Evolutionary conservation across 257 asterid species (phyloP), one percentile per base, ranked within the genome.

Genomic region (Henckelia pumila): DNA sequence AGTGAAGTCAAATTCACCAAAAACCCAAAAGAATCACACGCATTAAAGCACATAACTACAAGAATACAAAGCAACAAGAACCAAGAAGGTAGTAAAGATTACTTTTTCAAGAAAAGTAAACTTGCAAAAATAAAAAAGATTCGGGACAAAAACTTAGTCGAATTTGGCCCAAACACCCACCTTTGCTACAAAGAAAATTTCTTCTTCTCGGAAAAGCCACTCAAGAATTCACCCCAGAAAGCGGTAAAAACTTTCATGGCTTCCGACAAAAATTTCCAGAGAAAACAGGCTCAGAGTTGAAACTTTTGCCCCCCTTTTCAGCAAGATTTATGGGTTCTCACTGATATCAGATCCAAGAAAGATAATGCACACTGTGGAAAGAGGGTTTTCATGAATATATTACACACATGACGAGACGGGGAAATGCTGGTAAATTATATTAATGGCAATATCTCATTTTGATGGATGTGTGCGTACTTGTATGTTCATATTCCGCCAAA

Each of bases 361-460:
- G 84, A 80, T 78, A 82, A 77, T 80, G 88, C 83, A 85, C 77
- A 80, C 73, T 69, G 73, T 78, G 64, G 80, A 76, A 64, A 73
- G 61, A 23, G 57, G 32, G 64, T 30, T 70, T 33, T 62, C 23
- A 14, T 20, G 40, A 73, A 71, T 65, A 63, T 14, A 0, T 44
- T 44, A 44, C 52, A 14, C 52, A 44, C 52, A 44, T 44, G 52
- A 44, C 52, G 52, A 44, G 30, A 28, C 0, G 30, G 30, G 5
- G 52, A 44, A 13, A 44, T 44, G 52, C 52, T 44, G 3, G 19
- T 44, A 44, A 44, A 13, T 14, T 44, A 44, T 44, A 44, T 44
- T 44, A 44, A 44, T 44, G 19, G 52, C 52, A 44, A 44, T 44
- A 44, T 14, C 52, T 40, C 17, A 40, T 30, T 40, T 40, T 44